Evolutionary conservation across 495 filamentous ascomycete species (phyloP).

Genomic region (Aspergillus leporis): DNA sequence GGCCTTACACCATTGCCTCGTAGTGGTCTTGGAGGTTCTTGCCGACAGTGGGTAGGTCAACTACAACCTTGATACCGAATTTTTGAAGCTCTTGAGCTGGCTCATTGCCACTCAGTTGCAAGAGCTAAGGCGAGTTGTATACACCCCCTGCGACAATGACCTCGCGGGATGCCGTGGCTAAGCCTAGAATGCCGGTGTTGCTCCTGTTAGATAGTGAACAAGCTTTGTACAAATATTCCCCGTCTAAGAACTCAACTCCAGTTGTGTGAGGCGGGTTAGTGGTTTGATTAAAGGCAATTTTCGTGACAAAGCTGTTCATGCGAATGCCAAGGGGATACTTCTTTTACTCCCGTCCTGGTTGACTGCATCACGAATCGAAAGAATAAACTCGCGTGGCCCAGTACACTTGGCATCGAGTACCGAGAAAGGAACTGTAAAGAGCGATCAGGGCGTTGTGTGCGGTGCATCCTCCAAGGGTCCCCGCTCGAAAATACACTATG

Average conservation of each 20-base stretch:
- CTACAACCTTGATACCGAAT: constrained; percentile 50
- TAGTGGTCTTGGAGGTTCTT: constrained; percentile 67
- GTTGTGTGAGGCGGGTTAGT: constrained; percentile 49
- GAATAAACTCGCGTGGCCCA: constrained; percentile 54
- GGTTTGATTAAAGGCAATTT: constrained; percentile 53
- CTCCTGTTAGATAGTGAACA: constrained; percentile 34
- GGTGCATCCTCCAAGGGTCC: constrained; percentile 48
- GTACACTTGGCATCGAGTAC: constrained; percentile 49
- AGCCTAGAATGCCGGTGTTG: constrained; percentile 1
- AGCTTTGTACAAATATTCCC: constrained; percentile 59
- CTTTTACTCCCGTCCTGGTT: constrained; percentile 51
- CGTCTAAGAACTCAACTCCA: constrained; percentile 64
- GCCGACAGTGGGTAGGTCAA: constrained; percentile 61
- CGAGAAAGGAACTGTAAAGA: constrained; percentile 50
- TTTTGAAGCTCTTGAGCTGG: constrained; percentile 45
- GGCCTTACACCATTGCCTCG: constrained; percentile 51
- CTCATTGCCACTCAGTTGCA: constrained; percentile 66
- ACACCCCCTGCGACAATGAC: constrained; percentile 62
- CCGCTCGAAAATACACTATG: constrained; percentile 47
- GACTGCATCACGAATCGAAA: constrained; percentile 48
- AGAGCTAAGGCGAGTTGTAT: constrained; percentile 62
- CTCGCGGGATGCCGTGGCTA: constrained; percentile 46
- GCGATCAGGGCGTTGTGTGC: constrained; percentile 48
- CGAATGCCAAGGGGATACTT: constrained; percentile 60
- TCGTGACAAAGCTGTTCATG: constrained; percentile 61